These are phyloP conservation scores for Pleurotus djamor DNA, from an alignment of 768 basidiomycete species.

Conservation along the genomic window DNA sequence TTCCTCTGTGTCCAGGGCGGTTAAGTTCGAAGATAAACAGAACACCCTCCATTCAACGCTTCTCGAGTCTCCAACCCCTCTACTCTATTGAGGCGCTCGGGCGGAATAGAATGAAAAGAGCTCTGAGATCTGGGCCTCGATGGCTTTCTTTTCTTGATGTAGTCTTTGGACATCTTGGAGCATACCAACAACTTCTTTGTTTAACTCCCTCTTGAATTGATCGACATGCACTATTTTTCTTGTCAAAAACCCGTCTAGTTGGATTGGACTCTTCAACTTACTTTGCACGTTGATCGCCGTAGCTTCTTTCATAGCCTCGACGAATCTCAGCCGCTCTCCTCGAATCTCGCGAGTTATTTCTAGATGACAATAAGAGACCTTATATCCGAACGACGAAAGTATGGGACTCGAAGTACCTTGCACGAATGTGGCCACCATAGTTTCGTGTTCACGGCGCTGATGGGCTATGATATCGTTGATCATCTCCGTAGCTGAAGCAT, in stretches of 20 bases:
- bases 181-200: conserved; percentile 71
- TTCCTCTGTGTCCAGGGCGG: neutral
- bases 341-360: conserved; percentile 84
- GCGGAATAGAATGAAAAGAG: conserved; percentile 72
- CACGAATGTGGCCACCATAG: conserved; percentile 62
- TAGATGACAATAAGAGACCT: conserved; percentile 19
- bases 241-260: conserved; percentile 4
- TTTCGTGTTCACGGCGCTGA: conserved; percentile 73
- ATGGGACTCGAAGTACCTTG: conserved; percentile 39
- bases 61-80: neutral
- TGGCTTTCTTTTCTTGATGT: conserved; percentile 59
- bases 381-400: neutral
- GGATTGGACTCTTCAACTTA: conserved; percentile 22
- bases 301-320: conserved; percentile 95
- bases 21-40: neutral
- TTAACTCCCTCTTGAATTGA: conserved; percentile 81
- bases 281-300: conserved; percentile 85
- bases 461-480: conserved; percentile 62
- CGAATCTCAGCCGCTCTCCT: conserved; percentile 82
- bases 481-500: conserved; percentile 46
- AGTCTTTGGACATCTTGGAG: conserved; percentile 71
- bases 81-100: conserved; percentile 36
- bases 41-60: neutral
- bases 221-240: conserved; percentile 69
- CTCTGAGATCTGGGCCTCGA: conserved; percentile 73